A percentile compares a stretch with the other conserved stretches of the same genome.
phyloP scores from a whole-genome alignment of 1,284 basidiomycete genomes.

The Cutaneotrichosporon cyanovorans region DNA sequence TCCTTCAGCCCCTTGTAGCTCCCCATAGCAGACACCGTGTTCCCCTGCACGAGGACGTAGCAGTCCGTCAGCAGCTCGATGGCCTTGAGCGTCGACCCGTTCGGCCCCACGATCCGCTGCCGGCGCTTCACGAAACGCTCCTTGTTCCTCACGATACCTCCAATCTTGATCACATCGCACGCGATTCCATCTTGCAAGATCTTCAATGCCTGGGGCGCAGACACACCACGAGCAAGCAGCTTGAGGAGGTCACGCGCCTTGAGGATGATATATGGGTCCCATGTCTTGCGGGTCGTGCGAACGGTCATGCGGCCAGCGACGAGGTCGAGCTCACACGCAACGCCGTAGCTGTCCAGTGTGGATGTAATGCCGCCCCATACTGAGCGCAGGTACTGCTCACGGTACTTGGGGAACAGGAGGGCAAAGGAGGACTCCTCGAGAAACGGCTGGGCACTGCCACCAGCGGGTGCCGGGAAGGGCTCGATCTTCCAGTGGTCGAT shows the following conservation, averaged over 20 bases:
- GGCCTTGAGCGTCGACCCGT: slow-evolving; percentile 95
- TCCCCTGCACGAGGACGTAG: slow-evolving; percentile 97
- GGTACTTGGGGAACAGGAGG: slow-evolving; percentile 96
- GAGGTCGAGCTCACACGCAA: slow-evolving; percentile 87
- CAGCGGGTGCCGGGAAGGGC: slow-evolving; percentile 62
- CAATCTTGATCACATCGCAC: slow-evolving; percentile 98
- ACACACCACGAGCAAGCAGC: slow-evolving; percentile 84
- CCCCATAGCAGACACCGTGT: slow-evolving; percentile 96
- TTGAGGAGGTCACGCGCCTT: slow-evolving; percentile 96
- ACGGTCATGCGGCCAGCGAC: slow-evolving; percentile 98
- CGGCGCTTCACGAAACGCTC: slow-evolving; percentile 93
- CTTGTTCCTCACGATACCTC: slow-evolving; percentile 88
- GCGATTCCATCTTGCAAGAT: slow-evolving; percentile 84
- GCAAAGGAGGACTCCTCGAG: slow-evolving; percentile 95
- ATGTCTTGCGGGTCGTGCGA: slow-evolving; percentile 91
- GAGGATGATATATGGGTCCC: slow-evolving; percentile 90
- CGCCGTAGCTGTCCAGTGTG: slow-evolving; percentile 71
- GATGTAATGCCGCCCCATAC: slow-evolving; percentile 91
- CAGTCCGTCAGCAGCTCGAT: slow-evolving; percentile 95
- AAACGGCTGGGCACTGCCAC: slow-evolving; percentile 55
- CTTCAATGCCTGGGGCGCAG: slow-evolving; percentile 70
- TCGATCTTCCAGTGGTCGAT: slow-evolving; percentile 98
- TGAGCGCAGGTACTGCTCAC: slow-evolving; percentile 91
- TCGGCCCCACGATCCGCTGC: slow-evolving; percentile 93
- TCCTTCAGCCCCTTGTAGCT: slow-evolving; percentile 91